A percentile compares a stretch with the other conserved stretches of the same genome.
phyloP scores from a whole-genome alignment of 1,139 yeast genomes.

The Casaregolazyma suthepensis region DNA sequence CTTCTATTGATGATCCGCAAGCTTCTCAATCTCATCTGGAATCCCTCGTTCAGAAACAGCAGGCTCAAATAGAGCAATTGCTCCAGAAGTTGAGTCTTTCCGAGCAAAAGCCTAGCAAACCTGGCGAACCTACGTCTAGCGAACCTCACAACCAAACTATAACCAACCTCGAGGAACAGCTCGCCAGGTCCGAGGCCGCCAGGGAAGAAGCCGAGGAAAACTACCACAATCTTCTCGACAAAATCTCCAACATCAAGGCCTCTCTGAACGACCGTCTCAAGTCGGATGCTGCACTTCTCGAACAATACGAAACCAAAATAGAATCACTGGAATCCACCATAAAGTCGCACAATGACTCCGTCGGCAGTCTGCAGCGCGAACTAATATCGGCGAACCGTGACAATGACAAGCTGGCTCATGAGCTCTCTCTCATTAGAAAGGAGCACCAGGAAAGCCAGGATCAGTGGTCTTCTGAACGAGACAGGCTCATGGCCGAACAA shows the following conservation, averaged over 20 bases:
- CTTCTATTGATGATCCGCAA: slow-evolving; percentile 5
- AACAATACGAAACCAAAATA: slow-evolving; percentile 30
- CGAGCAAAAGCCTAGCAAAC: not conserved
- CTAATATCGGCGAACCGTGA: slow-evolving; percentile 55
- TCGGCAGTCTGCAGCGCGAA: slow-evolving; percentile 45
- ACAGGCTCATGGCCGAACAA: slow-evolving; percentile 25
- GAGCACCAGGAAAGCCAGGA: slow-evolving; percentile 42
- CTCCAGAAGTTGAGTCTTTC: not conserved
- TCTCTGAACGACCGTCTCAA: slow-evolving; percentile 65
- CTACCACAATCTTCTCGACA: slow-evolving; percentile 67
- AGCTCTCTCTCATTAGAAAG: slow-evolving; percentile 42
- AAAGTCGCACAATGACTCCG: slow-evolving; percentile 31
- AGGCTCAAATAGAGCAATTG: not conserved
- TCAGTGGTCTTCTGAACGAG: slow-evolving; percentile 42
- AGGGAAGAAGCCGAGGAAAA: slow-evolving; percentile 63
- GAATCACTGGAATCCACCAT: slow-evolving; percentile 18
- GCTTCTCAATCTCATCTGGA: not conserved
- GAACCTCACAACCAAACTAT: not conserved
- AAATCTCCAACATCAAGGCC: slow-evolving; percentile 74
- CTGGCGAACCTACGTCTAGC: too few species aligned
- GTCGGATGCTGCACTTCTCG: slow-evolving; percentile 38
- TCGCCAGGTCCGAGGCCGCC: slow-evolving; percentile 44
- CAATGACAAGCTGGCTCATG: slow-evolving; percentile 54
- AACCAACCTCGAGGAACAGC: slow-evolving; percentile 24
- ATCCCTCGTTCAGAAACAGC: not conserved